Base-by-base conservation (phyloP, 164 flowering plant species). In the Kalanchoe fedtschenkoi region DNA sequence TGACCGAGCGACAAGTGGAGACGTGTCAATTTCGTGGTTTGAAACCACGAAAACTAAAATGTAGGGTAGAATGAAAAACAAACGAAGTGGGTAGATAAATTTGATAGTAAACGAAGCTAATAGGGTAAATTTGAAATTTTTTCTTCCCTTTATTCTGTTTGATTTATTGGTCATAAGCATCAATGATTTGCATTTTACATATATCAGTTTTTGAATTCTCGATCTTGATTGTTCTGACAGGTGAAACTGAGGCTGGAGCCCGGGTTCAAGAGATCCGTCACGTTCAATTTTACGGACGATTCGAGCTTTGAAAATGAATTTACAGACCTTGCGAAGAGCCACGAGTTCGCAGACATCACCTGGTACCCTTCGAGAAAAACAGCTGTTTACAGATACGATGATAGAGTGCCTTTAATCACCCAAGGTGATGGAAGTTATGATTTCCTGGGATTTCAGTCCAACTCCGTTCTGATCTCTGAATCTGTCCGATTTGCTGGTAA, bases 311-410 rank as follows among this genome's bases (percentile, higher is more conserved):
- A 89, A 60, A 81, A 84, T 17, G 68, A 63, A 32, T 85, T 71
- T 70, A 53, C 73, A 68, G 80, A 82, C 3, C 92, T 78, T 59
- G 96, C 78, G 7, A 73, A 69, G 70, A 70, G 61, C 33, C 72
- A 80, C 68, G 98, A 91, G 68, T 91, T 89, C 69, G 91, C 75
- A 58, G 98, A 91, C 61, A 85, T 91, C 6, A 81, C 82, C 19
- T 91, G 96, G 98, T 89, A 89, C 53, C 95, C 96, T 34, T 89
- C 96, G 6, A 77, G 67, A 68, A 69, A 78, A 21, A 75, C 67
- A n/a, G 84, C 86, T 16, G 92, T 82, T 0, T 91, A 87, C 70
- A 78, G 95, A 67, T 64, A 75, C n/a, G 96, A 91, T 65, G 74
- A 74, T 68, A 74, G 98, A 62, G 89, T 81, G 62, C 79, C 92